Base-by-base conservation (phyloP, 1,284 basidiomycete species). In the Apiotrichum gracile region DNA sequence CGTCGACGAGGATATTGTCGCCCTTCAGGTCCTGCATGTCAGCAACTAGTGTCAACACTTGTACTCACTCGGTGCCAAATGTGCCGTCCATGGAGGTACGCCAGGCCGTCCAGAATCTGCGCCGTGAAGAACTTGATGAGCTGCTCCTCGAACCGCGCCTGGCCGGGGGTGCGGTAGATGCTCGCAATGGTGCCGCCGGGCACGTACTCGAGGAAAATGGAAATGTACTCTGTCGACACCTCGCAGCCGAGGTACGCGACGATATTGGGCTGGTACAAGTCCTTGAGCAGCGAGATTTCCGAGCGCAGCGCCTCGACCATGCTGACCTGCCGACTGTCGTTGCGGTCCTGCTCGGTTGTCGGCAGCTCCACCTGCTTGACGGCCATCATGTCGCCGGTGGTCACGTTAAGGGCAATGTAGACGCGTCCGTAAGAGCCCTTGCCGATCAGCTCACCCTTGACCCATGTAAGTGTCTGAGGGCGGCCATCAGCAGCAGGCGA, bases 321-420 rank as follows among this genome's bases (percentile, higher is more conserved):
- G 35, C 82, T 83, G 50, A 84, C 79, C 68, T 97, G 93, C 16
- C 92, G 82, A 24, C 82, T 80, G 69, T 97, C 92, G 64, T 85
- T 86, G 69, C 86, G 87, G 76, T 98, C 94, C 64, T 86, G 88
- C 14, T 85, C 84, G 1, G 91, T 94, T 47, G 85, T 84, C 1
- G 94, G 93, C 54, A 94, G 81, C 74, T 97, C 94, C 46, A 99
- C 96, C 76, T 99, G 96, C 76, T 99, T 99, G 62, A 99, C 96
- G 8, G 96, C 96, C 64, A 98, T 93, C 88, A 97, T 94, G 75
- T 98, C 94, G 52, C 94, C 94, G 0, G 93, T 97, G 1, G 91
- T 94, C n/a, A 89, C 91, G 72, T 98, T 98, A 59, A 98, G 79
- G 19, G 91, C 96, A 46, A 97, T 83, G 68, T 97, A 98, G 27